phyloP scores from a whole-genome alignment of 352 stramenopile genomes.

The Phytophthora pini region DNA sequence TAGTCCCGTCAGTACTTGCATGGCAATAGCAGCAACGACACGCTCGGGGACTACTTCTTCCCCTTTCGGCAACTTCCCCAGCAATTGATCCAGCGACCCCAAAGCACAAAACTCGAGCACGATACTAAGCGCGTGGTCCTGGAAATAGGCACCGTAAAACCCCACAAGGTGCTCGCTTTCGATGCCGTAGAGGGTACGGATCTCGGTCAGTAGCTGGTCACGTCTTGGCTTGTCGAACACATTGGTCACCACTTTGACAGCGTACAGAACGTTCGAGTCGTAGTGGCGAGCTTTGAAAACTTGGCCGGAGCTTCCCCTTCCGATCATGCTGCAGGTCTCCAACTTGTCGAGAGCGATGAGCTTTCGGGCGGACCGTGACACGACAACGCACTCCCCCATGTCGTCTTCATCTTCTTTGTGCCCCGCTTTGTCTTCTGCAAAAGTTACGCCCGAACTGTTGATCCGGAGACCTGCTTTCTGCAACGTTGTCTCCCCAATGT shows the following conservation, averaged over 20 bases:
- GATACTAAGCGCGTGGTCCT: slow-evolving; percentile 72
- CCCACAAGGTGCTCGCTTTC: slow-evolving; percentile 68
- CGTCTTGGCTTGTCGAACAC: slow-evolving; percentile 81
- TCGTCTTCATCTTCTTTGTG: slow-evolving; percentile 34
- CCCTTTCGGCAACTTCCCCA: slow-evolving; percentile 15
- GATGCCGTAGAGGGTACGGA: slow-evolving; percentile 78
- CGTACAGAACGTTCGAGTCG: slow-evolving; percentile 48
- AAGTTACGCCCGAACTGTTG: slow-evolving; percentile 69
- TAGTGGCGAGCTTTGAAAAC: slow-evolving; percentile 63
- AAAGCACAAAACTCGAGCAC: slow-evolving; percentile 72
- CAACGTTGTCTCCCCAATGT: slow-evolving; percentile 78
- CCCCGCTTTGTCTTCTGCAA: slow-evolving; percentile 28
- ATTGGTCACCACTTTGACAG: slow-evolving; percentile 78
- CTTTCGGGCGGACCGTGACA: slow-evolving; percentile 19
- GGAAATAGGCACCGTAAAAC: slow-evolving; percentile 79
- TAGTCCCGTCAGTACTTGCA: slow-evolving; percentile 68
- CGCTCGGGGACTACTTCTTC: slow-evolving; percentile 49
- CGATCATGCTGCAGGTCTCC: slow-evolving; percentile 57
- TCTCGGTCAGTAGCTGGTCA: slow-evolving; percentile 81
- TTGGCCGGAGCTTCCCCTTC: slow-evolving; percentile 64
- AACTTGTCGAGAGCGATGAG: slow-evolving; percentile 62
- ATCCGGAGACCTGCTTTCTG: slow-evolving; percentile 72
- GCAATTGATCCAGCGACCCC: slow-evolving; percentile 61
- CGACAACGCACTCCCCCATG: slow-evolving; percentile 9
- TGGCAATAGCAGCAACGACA: slow-evolving; percentile 63